These are phyloP conservation scores for Helianthus annuus DNA, from an alignment of 129 eudicot species.

Conservation along the genomic window HanXRQr2.0-SUNRISE NC_035439.2:81251397-81251896, in stretches of 20 bases:
- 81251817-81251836: too few species aligned
- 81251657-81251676: conserved; percentile 36
- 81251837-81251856: too few species aligned
- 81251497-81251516: neutral
- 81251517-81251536: neutral
- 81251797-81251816: too few species aligned
- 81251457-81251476: neutral
- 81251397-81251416: neutral
- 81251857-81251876: too few species aligned
- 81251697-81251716: conserved; percentile 56
- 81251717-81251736: conserved; percentile 46
- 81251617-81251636: conserved; percentile 5
- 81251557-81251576: neutral
- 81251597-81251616: conserved; percentile 24
- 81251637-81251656: neutral
- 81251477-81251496: conserved; percentile 24
- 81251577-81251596: neutral
- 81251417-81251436: neutral
- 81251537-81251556: conserved; percentile 18
- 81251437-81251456: neutral
- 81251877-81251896: too few species aligned
- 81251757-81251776: neutral
- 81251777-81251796: neutral
- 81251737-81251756: conserved; percentile 39
- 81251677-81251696: conserved; percentile 65